Conservation (phyloP, 2,329 filamentous ascomycete species). For the Aureobasidium subglaciale region DNA sequence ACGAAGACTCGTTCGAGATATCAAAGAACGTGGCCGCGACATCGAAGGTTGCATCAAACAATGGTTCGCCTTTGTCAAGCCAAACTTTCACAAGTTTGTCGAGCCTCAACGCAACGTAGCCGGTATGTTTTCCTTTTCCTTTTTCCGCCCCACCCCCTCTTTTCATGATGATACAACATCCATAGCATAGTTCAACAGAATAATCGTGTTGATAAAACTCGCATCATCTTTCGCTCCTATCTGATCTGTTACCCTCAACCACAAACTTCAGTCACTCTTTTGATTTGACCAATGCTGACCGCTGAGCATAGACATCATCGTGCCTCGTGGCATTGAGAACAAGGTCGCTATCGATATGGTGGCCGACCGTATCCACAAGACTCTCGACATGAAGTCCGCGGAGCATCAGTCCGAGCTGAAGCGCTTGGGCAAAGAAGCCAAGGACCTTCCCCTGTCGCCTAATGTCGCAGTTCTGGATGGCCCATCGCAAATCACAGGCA, state of each 20-base stretch:
- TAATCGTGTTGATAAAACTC: conserved; percentile 29
- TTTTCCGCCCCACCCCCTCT: background rate
- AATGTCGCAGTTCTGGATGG: conserved; percentile 68
- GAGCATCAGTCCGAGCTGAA: conserved; percentile 73
- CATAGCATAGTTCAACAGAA: conserved; percentile 37
- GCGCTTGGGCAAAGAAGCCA: conserved; percentile 64
- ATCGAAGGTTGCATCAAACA: conserved; percentile 96
- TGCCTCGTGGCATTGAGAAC: conserved; percentile 91
- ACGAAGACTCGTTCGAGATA: conserved; percentile 77
- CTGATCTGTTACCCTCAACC: conserved; percentile 22
- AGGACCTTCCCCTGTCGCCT: conserved; percentile 64
- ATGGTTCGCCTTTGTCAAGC: conserved; percentile 95
- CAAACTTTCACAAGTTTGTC: conserved; percentile 90
- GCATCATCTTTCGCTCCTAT: conserved; percentile 31
- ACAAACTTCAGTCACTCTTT: background rate
- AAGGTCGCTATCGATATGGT: conserved; percentile 88
- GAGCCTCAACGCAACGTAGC: conserved; percentile 85
- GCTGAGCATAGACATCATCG: conserved; percentile 65
- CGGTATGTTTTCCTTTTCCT: conserved; percentile 41
- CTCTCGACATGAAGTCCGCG: conserved; percentile 75
- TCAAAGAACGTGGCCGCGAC: conserved; percentile 80
- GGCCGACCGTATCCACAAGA: conserved; percentile 83
- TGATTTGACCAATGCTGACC: conserved; percentile 16
- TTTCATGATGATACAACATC: conserved; percentile 30
- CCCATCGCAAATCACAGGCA: conserved; percentile 74